Base-by-base conservation (phyloP, 83 land plant species). In the Thuja plicata region DNA sequence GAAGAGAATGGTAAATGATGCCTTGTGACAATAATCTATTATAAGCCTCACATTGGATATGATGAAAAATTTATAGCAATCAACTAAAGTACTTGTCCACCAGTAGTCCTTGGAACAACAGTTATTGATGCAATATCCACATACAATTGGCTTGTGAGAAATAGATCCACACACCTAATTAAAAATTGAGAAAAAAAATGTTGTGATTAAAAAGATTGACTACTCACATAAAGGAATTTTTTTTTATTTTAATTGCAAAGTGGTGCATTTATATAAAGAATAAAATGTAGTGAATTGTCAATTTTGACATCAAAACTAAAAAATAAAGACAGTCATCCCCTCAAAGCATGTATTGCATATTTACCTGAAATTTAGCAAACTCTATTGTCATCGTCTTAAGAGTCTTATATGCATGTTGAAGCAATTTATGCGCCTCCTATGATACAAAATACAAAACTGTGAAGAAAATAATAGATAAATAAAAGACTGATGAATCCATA, bases 361-460 rank as follows among this genome's bases (percentile, higher is more conserved):
- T 89, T 52, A 97, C 99, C 99, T 98, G 99, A 88, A 91, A 92
- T 85, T 96, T 96, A 16, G 99, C 98, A 93, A 98, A 94, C 60
- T 98, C 99, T 87, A 96, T 93, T 45, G 99, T 99, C 97, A 98
- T 95, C 34, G 98, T 92, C 89, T 96, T 98, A 86, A 97, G 90
- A 66, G 96, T 95, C 87, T 96, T 98, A 88, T 98, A 99, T 45
- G 91, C 92, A 43, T 99, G 99, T 87, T 97, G 99, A 52, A 97
- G 94, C 88, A 98, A 88, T 87, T 98, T 97, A 76, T 95, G 94
- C 10, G 94, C 94, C 89, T 97, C 99, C 98, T 97, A 92, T 3
- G 9, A 27, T 81, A 43, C 45, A 50, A 81, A 81, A n/a, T 41
- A 45, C 82, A 38, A 17, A 35, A 38, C 19, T 6, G 17, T 21